Conservation (phyloP, 2,329 filamentous ascomycete genomes). For the Onygenales sp. region DNA sequence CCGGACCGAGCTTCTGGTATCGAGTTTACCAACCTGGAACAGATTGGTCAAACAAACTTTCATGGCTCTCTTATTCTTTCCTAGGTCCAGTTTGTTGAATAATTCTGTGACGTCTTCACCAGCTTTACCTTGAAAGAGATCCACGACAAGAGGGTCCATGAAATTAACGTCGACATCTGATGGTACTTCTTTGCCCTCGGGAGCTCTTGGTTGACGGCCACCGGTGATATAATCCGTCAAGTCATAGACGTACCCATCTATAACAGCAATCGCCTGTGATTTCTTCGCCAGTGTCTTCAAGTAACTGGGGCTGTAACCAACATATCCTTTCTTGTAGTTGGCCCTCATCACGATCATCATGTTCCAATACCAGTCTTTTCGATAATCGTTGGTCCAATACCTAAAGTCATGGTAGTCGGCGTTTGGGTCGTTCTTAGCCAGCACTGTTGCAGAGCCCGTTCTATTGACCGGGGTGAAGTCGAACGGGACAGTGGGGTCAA, state of each 20-base stretch:
- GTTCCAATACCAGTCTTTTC: slow-evolving; percentile 87
- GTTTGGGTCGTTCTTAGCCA: slow-evolving; percentile 62
- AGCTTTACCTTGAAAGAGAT: slow-evolving; percentile 65
- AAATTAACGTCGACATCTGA: slow-evolving; percentile 56
- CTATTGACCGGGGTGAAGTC: slow-evolving; percentile 74
- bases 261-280: slow-evolving; percentile 61
- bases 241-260: slow-evolving; percentile 77
- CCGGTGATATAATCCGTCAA: slow-evolving; percentile 73
- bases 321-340: slow-evolving; percentile 74
- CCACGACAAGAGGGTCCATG: slow-evolving; percentile 65
- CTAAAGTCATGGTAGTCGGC: slow-evolving; percentile 88
- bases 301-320: slow-evolving; percentile 75
- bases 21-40: slow-evolving; percentile 86
- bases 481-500: slow-evolving; percentile 66
- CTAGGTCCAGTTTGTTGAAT: slow-evolving; percentile 57
- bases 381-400: slow-evolving; percentile 66
- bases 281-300: slow-evolving; percentile 61
- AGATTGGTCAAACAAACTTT: slow-evolving; percentile 91
- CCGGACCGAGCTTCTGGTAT: slow-evolving; percentile 75
- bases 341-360: slow-evolving; percentile 69
- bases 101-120: slow-evolving; percentile 75
- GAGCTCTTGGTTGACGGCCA: slow-evolving; percentile 56
- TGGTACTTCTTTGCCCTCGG: slow-evolving; percentile 42
- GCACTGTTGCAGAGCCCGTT: slow-evolving; percentile 54
- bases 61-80: slow-evolving; percentile 48